Percentiles rank a stretch among this genome's conserved stretches.
These are phyloP conservation scores for Trichoderma sp. DNA, from an alignment of 2,329 filamentous ascomycete species.

Conservation along the genomic window DNA sequence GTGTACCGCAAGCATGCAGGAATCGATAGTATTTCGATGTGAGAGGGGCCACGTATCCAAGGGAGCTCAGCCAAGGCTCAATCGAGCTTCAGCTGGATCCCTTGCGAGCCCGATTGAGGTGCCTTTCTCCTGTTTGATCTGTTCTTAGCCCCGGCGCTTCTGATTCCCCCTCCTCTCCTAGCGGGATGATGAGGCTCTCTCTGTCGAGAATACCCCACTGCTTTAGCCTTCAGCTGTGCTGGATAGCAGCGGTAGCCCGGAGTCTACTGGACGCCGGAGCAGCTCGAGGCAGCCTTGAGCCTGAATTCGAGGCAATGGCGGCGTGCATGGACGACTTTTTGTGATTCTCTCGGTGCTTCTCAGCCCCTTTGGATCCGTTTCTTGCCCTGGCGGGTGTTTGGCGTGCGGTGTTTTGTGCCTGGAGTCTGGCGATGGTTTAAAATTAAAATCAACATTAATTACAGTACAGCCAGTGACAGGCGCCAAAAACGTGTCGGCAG, in stretches of 20 bases:
- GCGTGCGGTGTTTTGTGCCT: constrained; percentile 8
- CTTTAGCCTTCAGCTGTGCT: constrained; percentile 17
- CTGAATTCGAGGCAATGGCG: constrained; percentile 18
- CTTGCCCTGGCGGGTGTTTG: background rate
- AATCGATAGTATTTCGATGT: constrained; percentile 19
- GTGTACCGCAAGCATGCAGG: background rate
- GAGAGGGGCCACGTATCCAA: constrained; percentile 24
- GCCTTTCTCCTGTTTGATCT: background rate
- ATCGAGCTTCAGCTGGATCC: constrained; percentile 12
- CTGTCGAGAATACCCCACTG: constrained; percentile 16
- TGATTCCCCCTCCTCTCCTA: constrained; percentile 13
- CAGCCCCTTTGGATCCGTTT: background rate
- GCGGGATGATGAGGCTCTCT: constrained; percentile 28
- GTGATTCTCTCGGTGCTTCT: background rate
- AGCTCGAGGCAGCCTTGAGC: constrained; percentile 9
- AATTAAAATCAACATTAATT: constrained; percentile 22
- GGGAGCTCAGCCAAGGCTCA: constrained; percentile 22
- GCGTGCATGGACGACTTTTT: background rate
- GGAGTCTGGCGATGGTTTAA: background rate
- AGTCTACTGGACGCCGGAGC: background rate
- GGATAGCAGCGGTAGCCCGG: background rate
- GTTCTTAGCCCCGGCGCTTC: constrained; percentile 13
- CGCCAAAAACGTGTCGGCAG: background rate
- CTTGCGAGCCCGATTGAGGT: background rate
- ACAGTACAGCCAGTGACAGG: background rate